Evolutionary conservation across 805 yeast genomes (phyloP), one percentile per base, ranked within the genome.

Genomic region (Vanderwaltozyma tropicalis): DNA sequence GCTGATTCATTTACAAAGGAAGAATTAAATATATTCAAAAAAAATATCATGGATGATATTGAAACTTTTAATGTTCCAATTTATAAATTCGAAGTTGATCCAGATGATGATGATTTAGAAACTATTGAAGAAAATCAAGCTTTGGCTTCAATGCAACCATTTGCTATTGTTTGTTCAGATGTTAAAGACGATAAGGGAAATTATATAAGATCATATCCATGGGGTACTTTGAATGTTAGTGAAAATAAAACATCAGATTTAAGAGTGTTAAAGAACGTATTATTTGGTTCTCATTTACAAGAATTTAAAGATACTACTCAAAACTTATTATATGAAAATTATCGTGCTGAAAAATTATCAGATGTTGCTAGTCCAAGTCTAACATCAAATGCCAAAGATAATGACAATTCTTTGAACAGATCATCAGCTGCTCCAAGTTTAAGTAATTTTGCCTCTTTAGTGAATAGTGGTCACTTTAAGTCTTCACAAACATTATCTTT

Each of bases 281-380:
- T 84, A 29, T 74, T 84, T 52, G 94, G 94, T 6, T 74, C 88
- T n/a, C 94, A 85, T 55, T 64, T 83, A 47, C 81, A 78, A 55
- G 92, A 82, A 51, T 74, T 82, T 52, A 81, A 82, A 61, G 94
- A 83, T 51, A 66, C 81, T 41, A 84, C 94, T 21, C 86, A 80
- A 49, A 83, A 77, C 48, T 68, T 76, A 59, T 62, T 82, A 38
- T 82, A 82, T 59, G 94, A 82, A 54, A 76, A 78, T 41, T 82
- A 81, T 56, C 73, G 95, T 63, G 79, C 92, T 16, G 88, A 81
- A 53, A 71, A 81, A 49, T 66, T 83, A 49, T 74, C 83, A 13
- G 63, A 69, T 39, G 80, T 76, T 22, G 69, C 80, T 3, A 55
- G 49, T 7, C 41, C 47, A 41, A 47, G 41, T 34, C 34, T 46